These are phyloP conservation scores for Laburnicola sp. DNA, from an alignment of 2,329 filamentous ascomycete species.

Conservation along the genomic window DNA sequence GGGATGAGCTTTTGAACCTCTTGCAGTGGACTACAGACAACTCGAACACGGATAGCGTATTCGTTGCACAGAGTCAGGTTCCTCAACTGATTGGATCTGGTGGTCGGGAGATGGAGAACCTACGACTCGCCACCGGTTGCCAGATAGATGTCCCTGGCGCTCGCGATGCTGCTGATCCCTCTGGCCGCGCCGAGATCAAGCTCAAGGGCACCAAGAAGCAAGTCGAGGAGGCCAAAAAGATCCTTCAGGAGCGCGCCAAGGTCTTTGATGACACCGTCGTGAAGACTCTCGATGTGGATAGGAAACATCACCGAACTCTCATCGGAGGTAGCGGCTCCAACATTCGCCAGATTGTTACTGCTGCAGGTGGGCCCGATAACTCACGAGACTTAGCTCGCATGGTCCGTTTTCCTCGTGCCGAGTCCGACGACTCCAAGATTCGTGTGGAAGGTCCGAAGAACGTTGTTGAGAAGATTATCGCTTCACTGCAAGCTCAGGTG, in stretches of 20 bases:
- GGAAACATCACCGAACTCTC: conserved; percentile 86
- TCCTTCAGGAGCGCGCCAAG: conserved; percentile 81
- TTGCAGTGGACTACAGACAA: conserved; percentile 90
- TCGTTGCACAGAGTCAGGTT: conserved; percentile 87
- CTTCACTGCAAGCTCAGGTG: conserved; percentile 79
- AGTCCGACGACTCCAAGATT: conserved; percentile 79
- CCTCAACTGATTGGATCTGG: conserved; percentile 92
- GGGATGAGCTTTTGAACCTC: conserved; percentile 86
- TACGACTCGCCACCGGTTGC: conserved; percentile 81
- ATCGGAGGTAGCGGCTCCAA: conserved; percentile 86
- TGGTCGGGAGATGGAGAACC: conserved; percentile 85
- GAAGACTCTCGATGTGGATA: conserved; percentile 84
- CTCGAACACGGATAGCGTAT: conserved; percentile 75
- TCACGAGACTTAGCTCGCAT: conserved; percentile 81
- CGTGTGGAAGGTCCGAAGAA: conserved; percentile 82
- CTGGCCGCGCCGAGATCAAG: conserved; percentile 77
- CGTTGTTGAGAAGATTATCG: conserved; percentile 86
- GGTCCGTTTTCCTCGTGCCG: conserved; percentile 91
- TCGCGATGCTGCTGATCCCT: conserved; percentile 67
- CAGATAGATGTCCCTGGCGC: conserved; percentile 89
- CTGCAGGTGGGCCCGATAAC: conserved; percentile 88
- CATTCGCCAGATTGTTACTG: conserved; percentile 81
- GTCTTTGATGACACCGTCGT: conserved; percentile 89
- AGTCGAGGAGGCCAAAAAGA: conserved; percentile 88
- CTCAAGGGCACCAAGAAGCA: conserved; percentile 91